phyloP scores from a whole-genome alignment of 2,329 filamentous ascomycete genomes.

The Colletotrichum noveboracense region DNA sequence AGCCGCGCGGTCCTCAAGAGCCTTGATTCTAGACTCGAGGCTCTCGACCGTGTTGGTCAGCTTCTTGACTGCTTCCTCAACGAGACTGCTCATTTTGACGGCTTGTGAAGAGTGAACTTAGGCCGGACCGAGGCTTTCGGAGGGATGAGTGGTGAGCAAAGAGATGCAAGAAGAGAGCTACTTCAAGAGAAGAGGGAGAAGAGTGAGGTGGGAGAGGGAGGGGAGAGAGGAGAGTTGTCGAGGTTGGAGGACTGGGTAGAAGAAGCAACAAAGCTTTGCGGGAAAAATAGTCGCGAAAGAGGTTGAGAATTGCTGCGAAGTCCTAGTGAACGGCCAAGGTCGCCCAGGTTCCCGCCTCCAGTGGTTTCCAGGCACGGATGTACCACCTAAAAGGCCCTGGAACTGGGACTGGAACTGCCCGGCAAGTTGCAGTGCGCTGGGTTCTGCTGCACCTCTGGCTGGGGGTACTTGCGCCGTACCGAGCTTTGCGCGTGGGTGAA shows the following conservation, averaged over 20 bases:
- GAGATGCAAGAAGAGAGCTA: slow-evolving; percentile 17
- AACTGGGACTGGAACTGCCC: not conserved
- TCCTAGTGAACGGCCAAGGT: not conserved
- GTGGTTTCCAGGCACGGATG: not conserved
- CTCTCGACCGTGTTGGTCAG: slow-evolving; percentile 83
- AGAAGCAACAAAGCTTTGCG: slow-evolving; percentile 21
- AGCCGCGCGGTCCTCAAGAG: slow-evolving; percentile 78
- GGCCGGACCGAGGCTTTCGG: slow-evolving; percentile 24
- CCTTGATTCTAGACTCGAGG: slow-evolving; percentile 85
- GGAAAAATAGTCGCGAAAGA: slow-evolving; percentile 23
- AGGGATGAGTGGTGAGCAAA: slow-evolving; percentile 1
- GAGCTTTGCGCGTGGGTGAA: slow-evolving; percentile 16
- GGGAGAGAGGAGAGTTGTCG: not conserved
- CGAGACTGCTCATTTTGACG: slow-evolving; percentile 77
- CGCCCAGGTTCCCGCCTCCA: slow-evolving; percentile 13
- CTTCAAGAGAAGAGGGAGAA: not conserved
- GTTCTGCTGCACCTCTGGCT: not conserved
- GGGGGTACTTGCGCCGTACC: not conserved
- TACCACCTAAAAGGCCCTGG: not conserved
- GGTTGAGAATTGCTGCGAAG: slow-evolving; percentile 18
- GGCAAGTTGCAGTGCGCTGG: not conserved
- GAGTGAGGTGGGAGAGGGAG: slow-evolving; percentile 2
- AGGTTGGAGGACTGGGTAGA: slow-evolving; percentile 7
- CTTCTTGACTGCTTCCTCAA: slow-evolving; percentile 83
- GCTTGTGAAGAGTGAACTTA: slow-evolving; percentile 25